Evolutionary conservation across 768 basidiomycete genomes (phyloP).

Genomic region (Suillus tomentosus): DNA sequence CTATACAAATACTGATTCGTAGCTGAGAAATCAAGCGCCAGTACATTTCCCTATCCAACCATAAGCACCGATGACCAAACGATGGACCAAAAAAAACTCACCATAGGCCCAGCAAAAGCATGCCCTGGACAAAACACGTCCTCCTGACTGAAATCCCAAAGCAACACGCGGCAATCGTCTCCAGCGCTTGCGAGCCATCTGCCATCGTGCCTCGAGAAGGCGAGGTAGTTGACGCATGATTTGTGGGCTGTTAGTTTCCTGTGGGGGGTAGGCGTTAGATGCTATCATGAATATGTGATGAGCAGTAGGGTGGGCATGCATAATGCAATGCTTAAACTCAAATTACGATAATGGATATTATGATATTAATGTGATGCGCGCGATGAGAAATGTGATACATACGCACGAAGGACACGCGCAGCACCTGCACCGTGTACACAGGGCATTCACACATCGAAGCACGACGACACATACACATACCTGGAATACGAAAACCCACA

Average conservation of each 20-base stretch:
- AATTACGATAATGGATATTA: background rate
- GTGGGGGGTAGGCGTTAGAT: constrained; percentile 7
- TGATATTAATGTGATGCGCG: background rate
- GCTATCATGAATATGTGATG: background rate
- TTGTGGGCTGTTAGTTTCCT: constrained; percentile 47
- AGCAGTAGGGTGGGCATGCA: background rate
- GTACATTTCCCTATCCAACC: constrained; percentile 59
- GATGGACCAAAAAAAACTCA: constrained; percentile 16
- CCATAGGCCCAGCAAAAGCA: constrained; percentile 48
- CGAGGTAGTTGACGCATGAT: constrained; percentile 66
- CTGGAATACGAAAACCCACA: constrained; percentile 38
- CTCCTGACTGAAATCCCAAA: constrained; percentile 73
- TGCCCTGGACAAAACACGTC: constrained; percentile 45
- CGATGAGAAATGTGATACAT: background rate
- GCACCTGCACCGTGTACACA: background rate
- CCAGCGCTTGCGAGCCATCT: constrained; percentile 70
- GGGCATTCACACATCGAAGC: background rate
- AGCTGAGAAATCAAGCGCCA: constrained; percentile 71
- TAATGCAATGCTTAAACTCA: background rate
- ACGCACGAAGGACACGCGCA: background rate
- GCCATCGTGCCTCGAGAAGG: constrained; percentile 61
- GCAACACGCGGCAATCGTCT: constrained; percentile 57
- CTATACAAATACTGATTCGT: constrained; percentile 63
- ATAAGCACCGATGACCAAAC: constrained; percentile 8
- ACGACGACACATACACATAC: constrained; percentile 24